Evolutionary conservation across 1,139 yeast genomes (phyloP), one percentile per base, ranked within the genome.

Genomic region (Lodderomyces oxycetoniae): DNA sequence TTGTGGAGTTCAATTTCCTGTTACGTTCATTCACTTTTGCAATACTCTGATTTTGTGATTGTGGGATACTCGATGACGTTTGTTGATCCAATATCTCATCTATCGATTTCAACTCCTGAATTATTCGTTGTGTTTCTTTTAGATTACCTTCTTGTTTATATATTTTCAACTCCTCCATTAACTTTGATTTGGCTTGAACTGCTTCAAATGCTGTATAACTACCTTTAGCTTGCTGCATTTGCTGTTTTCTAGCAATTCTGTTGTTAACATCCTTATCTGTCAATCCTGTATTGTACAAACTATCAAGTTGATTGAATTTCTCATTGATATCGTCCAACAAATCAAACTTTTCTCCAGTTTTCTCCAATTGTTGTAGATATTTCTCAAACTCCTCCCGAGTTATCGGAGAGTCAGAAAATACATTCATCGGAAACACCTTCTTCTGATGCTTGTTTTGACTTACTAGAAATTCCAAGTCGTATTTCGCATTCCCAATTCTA

Each of bases 221-320:
- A 12, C 42, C 41, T 5, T 30, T 36, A 11, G 33, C 28, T 32
- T 77, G 71, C 41, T 80, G 74, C 41, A 71, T 59, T 56, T 79
- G 75, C 50, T 88, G 85, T 48, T 78, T 79, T 31, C 56, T 56
- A 30, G 74, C 75, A 47, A 91, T 83, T 73, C 87, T 84, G 35
- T 73, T 81, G 49, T 85, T 84, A 39, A 89, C 82, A 52, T 87
- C 86, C 38, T 77, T 74, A 43, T 86, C 80, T 10, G 88, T 80
- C 35, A 91, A 63, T 23, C 79, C 78, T 43, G 77, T 77, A 26
- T 73, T 67, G 32, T 79, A 74, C 66, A 89, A 77, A 15, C 62
- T 63, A 40, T 68, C 68, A 40, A 91, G 60, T 42, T 79, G 83
- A 35, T 69, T 66, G 36, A 68, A 70, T 54, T 87, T 89, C 16